Percentiles rank a stretch among this genome's conserved stretches.
Conservation (phyloP, 805 yeast genomes). For the Nakazawaea wickerhamii region DNA sequence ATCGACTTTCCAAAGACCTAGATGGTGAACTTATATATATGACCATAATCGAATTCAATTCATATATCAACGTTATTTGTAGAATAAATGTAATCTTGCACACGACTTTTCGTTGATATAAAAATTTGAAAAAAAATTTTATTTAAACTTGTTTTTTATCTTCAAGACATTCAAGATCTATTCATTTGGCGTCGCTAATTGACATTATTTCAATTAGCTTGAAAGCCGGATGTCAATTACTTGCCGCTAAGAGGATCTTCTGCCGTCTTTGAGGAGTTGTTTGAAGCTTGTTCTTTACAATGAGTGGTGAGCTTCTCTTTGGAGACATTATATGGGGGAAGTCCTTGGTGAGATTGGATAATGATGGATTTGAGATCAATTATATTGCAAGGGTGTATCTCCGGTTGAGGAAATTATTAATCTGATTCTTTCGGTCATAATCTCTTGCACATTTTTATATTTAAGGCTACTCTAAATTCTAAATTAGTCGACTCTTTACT, state of each 20-base stretch:
- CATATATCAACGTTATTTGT: too few relatives aligned
- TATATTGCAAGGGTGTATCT: slow-evolving; percentile 12
- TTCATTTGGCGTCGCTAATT: slow-evolving; percentile 12
- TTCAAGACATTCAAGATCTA: slow-evolving; percentile 5
- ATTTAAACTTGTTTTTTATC: neutral
- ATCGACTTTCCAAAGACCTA: slow-evolving; percentile 8
- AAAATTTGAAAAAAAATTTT: neutral
- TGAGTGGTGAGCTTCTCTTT: too few relatives aligned
- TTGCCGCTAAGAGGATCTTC: too few relatives aligned
- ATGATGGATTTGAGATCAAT: slow-evolving; percentile 7
- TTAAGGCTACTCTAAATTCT: too few relatives aligned
- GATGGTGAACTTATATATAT: slow-evolving; percentile 12
- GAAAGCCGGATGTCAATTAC: slow-evolving; percentile 12
- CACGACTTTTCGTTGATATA: neutral
- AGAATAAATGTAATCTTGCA: neutral
- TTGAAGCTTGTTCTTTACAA: too few relatives aligned
- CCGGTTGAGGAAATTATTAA: slow-evolving; percentile 10
- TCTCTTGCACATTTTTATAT: slow-evolving; percentile 5
- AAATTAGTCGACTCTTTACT: too few relatives aligned
- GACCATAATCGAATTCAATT: too few relatives aligned
- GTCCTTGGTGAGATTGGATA: neutral
- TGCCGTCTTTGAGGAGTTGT: too few relatives aligned
- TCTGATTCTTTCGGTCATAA: slow-evolving; percentile 13
- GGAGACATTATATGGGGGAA: too few relatives aligned
- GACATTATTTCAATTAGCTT: neutral